A percentile compares a stretch with the other conserved stretches of the same genome.
Conservation (phyloP, 2,329 filamentous ascomycete species). For the Saccharata proteae region DNA sequence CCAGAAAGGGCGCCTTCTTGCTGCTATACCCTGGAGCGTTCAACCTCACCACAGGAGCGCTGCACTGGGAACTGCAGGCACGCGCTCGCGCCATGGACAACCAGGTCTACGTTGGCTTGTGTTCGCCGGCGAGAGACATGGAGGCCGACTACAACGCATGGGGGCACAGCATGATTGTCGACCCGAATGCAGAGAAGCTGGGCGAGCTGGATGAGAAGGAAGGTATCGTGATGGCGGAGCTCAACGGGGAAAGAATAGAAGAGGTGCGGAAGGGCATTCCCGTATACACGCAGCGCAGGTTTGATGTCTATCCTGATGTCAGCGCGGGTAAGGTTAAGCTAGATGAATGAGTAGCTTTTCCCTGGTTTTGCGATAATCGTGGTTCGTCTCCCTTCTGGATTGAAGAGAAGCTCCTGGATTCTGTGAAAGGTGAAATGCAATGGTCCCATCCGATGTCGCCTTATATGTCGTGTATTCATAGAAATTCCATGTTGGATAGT, state of each 20-base stretch:
- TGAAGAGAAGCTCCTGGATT: too few relatives aligned
- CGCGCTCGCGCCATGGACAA: constrained; percentile 83
- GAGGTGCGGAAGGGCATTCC: constrained; percentile 75
- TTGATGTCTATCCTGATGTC: constrained; percentile 92
- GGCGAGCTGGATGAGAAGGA: constrained; percentile 68
- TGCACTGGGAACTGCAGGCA: constrained; percentile 83
- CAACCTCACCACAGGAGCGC: constrained; percentile 80
- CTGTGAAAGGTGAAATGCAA: too few relatives aligned
- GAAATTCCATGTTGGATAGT: too few relatives aligned
- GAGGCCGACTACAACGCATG: constrained; percentile 72
- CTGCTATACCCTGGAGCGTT: constrained; percentile 94
- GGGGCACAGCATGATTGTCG: constrained; percentile 80
- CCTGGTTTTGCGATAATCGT: too few relatives aligned
- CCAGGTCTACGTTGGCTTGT: constrained; percentile 85
- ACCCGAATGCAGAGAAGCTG: constrained; percentile 77
- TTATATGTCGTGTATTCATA: too few relatives aligned
- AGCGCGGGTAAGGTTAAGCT: constrained; percentile 44
- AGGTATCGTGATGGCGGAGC: constrained; percentile 60
- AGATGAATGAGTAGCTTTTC: constrained; percentile 27
- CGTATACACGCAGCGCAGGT: constrained; percentile 70
- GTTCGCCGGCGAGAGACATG: constrained; percentile 76
- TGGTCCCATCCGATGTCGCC: too few relatives aligned
- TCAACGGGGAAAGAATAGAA: constrained; percentile 56
- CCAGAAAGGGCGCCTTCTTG: constrained; percentile 73
- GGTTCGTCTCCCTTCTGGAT: too few relatives aligned